These are phyloP conservation scores for Globisporangium radiosum DNA, from an alignment of 352 stramenopile genomes.

Conservation along the genomic window DNA sequence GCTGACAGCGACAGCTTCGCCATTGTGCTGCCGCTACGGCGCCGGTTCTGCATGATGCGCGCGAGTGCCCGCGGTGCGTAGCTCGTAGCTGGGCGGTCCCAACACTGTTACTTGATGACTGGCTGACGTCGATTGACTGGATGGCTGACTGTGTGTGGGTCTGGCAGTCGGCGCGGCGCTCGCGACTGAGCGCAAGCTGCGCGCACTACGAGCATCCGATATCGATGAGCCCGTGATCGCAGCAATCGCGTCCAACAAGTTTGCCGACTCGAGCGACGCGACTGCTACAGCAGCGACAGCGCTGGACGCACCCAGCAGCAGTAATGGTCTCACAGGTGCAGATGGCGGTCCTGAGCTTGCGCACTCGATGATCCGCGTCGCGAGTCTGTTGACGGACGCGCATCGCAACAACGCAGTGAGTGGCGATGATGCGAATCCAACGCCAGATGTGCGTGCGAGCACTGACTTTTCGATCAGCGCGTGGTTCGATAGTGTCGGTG, in stretches of 20 bases:
- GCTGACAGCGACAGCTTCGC: constrained; percentile 3
- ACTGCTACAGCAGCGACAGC: background rate
- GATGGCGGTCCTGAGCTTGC: too few species aligned
- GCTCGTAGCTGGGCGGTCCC: background rate
- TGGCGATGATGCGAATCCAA: background rate
- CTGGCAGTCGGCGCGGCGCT: constrained; percentile 2
- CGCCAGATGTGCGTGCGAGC: constrained; percentile 27
- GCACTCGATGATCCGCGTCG: constrained; percentile 15
- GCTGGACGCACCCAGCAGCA: background rate
- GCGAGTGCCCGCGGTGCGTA: constrained; percentile 21
- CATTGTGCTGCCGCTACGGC: constrained; percentile 5
- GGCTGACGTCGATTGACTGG: too few species aligned
- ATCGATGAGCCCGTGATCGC: background rate
- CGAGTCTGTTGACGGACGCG: background rate
- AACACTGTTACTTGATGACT: too few species aligned
- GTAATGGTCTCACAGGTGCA: too few species aligned
- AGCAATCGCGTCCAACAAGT: constrained; percentile 12
- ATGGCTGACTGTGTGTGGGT: background rate
- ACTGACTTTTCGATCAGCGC: constrained; percentile 28
- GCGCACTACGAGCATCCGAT: background rate
- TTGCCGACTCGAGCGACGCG: background rate
- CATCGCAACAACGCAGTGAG: background rate
- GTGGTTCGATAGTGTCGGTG: constrained; percentile 20
- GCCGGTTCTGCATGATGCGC: constrained; percentile 29
- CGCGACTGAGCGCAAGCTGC: constrained; percentile 4